Evolutionary conservation across 768 basidiomycete genomes (phyloP).

Genomic region (Leucocoprinus birnbaumii): DNA sequence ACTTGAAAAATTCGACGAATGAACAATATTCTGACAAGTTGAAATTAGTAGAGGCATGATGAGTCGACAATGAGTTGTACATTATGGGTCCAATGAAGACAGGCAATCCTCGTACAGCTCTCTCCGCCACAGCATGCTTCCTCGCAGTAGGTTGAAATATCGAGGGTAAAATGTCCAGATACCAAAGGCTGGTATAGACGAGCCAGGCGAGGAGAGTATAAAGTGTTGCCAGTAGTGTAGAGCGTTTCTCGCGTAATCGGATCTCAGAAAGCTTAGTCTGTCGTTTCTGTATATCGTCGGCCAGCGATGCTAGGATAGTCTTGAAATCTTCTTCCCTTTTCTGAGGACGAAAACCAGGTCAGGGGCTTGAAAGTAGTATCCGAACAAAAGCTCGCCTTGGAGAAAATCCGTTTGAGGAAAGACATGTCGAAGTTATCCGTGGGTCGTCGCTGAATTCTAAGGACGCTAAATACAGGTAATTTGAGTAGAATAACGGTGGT

Average conservation of each 20-base stretch:
- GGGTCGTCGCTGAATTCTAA: too few species aligned
- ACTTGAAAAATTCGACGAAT: constrained; percentile 77
- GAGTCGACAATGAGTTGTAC: constrained; percentile 43
- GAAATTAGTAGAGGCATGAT: neutral
- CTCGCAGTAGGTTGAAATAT: constrained; percentile 25
- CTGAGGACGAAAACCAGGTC: constrained; percentile 22
- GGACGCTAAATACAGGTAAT: too few species aligned
- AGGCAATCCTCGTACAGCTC: constrained; percentile 46
- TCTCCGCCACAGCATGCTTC: constrained; percentile 31
- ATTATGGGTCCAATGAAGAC: constrained; percentile 74
- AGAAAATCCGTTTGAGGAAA: constrained; percentile 26
- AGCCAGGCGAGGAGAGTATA: constrained; percentile 78
- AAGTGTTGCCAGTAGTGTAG: constrained; percentile 73
- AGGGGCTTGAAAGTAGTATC: neutral
- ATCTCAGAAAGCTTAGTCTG: constrained; percentile 78
- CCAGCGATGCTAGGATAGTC: constrained; percentile 63
- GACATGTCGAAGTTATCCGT: constrained; percentile 20
- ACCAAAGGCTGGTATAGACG: constrained; percentile 73
- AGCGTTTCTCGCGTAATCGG: constrained; percentile 77
- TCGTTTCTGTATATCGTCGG: constrained; percentile 67
- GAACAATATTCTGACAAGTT: constrained; percentile 53
- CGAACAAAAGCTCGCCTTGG: constrained; percentile 21
- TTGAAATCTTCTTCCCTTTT: constrained; percentile 75
- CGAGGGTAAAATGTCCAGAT: constrained; percentile 52
- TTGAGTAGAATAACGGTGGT: too few species aligned